Evolutionary conservation across 192 early-diverging fungal genomes (phyloP), one percentile per base, ranked within the genome.

Genomic region (Kappamyces sp.): DNA sequence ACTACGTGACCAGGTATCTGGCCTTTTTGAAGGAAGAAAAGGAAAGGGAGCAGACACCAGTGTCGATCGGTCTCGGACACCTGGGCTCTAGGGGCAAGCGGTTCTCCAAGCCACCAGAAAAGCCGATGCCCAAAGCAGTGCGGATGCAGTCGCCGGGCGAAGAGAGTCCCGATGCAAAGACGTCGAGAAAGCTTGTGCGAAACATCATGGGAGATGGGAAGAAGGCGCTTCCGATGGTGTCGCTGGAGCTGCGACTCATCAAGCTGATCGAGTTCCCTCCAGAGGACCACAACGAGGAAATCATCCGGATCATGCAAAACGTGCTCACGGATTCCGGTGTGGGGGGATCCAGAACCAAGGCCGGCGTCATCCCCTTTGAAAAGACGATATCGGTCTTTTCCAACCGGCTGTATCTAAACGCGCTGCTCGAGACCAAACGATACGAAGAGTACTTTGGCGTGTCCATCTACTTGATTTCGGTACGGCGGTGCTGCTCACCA

Each of bases 361-460:
- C 41, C 13, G 34, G 31, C 33, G 7, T 59, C 2, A 40, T 40
- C 3, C 57, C 63, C 44, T 65, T 50, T 40, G 58, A 63, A 66
- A 65, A 57, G 44, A 77, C 78, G 1, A 72, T 80, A 9, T 77
- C 74, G 1, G 65, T 62, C 2, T 64, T 61, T n/a, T 52, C 70
- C 13, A 77, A 74, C 34, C 39, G 65, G 44, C 13, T 77, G 23
- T 77, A 73, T 58, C 47, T 77, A 5, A 71, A 80, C 49, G 55
- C 70, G 1, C 55, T 80, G 12, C 46, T 80, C 8, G 32, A 44
- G 4, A 70, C 67, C 2, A 62, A 71, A 12, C 66, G 77, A 2
- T 79, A 67, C 61, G 66, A 72, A 43, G 77, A 79, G 7, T 76
- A 68, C 59, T 79, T 65, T 42, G 34, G 35, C 9, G 50, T 66